Percentiles rank a stretch among this genome's conserved stretches.
phyloP scores from a whole-genome alignment of 441 rosid genomes.

The Macaranga tanarius region DNA sequence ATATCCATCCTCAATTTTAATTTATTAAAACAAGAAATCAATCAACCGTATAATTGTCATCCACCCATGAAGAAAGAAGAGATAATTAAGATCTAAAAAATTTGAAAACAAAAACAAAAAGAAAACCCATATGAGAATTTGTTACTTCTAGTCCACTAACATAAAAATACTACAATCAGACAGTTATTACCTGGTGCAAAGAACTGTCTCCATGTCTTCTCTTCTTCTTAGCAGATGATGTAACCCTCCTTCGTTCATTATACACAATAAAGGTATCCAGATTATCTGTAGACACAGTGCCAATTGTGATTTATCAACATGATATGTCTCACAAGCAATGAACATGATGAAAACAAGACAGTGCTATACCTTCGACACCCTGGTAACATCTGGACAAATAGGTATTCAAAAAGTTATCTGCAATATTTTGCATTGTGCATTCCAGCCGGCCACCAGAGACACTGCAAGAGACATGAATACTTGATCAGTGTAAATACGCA shows the following conservation, averaged over 20 bases:
- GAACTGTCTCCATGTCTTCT: slow-evolving; percentile 57
- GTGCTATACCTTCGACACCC: slow-evolving; percentile 60
- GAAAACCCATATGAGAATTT: neutral
- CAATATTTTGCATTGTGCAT: slow-evolving; percentile 98
- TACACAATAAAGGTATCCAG: slow-evolving; percentile 80
- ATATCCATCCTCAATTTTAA: neutral
- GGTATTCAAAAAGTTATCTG: slow-evolving; percentile 70
- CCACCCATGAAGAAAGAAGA: neutral
- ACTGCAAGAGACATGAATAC: slow-evolving; percentile 39
- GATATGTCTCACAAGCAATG: neutral
- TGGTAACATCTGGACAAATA: slow-evolving; percentile 65
- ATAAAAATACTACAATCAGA: slow-evolving; percentile 13
- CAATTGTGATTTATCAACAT: slow-evolving; percentile 17
- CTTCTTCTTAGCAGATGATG: slow-evolving; percentile 93
- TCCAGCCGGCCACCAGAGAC: slow-evolving; percentile 90
- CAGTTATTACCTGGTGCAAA: slow-evolving; percentile 72
- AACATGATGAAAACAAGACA: slow-evolving; percentile 16
- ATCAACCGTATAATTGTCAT: neutral
- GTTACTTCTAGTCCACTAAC: neutral
- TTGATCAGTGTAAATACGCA: slow-evolving; percentile 13
- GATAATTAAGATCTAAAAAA: neutral
- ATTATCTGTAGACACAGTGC: slow-evolving; percentile 44
- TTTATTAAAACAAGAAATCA: neutral
- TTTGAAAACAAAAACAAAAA: neutral
- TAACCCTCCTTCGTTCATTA: slow-evolving; percentile 81